Evolutionary conservation across 306 rosid species (phyloP), one percentile per base, ranked within the genome.

Genomic region (Medicago arabica): DNA sequence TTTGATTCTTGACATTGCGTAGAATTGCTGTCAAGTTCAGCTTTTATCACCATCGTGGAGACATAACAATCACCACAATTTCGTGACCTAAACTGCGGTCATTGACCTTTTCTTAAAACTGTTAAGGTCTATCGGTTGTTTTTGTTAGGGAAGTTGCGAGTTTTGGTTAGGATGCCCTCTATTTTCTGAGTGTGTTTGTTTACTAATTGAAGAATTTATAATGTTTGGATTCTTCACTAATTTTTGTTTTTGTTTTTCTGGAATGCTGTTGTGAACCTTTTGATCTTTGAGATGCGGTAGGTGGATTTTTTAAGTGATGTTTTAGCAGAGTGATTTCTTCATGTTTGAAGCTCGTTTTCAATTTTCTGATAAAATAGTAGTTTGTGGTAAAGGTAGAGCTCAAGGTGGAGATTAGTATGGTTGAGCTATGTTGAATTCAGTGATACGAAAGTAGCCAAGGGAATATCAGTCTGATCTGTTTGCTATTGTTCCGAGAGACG

Each of bases 221-320:
- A 46, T 67, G 25, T 25, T 39, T 8, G 60, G 51, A 60, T 51
- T 73, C 46, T 61, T 47, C 8, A 31, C 77, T 67, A 73, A 36
- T 18, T 19, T 65, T 58, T 72, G 83, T 69, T 40, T 60, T 61
- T 69, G 76, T 80, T 11, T 79, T 81, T 73, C 9, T 81, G 86
- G 87, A 77, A 61, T 80, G 91, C 81, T 67, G 85, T 83, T 81
- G 71, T 75, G 72, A 81, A 64, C 70, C 74, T 53, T 76, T 67
- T 75, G 77, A 82, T 81, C 86, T 75, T 78, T 83, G 80, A 82
- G 85, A 84, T 77, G 85, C 77, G 5, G 79, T 85, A 44, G 84
- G 70, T 87, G 84, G 87, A 49, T 72, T 61, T 80, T 69, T 53
- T 64, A 28, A 78, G 67, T 68, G 86, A 59, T 69, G 60, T 90